These are phyloP conservation scores for Penicillium bialowiezense DNA, from an alignment of 495 filamentous ascomycete genomes.

Conservation along the genomic window DNA sequence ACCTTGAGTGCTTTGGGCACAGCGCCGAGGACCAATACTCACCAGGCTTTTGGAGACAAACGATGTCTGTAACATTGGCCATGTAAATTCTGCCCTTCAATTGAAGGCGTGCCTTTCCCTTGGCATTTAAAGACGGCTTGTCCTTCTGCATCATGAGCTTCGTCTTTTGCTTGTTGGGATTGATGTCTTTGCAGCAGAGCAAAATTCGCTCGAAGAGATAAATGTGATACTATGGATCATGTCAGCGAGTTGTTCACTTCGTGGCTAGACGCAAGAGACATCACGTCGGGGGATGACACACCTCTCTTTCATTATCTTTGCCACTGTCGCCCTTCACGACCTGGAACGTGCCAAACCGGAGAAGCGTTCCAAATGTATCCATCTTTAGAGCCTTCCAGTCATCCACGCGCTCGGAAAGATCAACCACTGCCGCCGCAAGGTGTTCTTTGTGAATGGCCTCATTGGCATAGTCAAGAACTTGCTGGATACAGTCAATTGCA, in stretches of 20 bases:
- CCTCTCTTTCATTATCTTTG: slow-evolving; percentile 81
- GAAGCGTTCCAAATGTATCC: slow-evolving; percentile 82
- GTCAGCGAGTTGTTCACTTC: slow-evolving; percentile 22
- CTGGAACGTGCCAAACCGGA: slow-evolving; percentile 89
- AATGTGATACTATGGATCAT: slow-evolving; percentile 76
- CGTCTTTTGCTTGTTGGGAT: slow-evolving; percentile 78
- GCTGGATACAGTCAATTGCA: slow-evolving; percentile 73
- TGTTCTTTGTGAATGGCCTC: slow-evolving; percentile 86
- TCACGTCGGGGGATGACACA: slow-evolving; percentile 38
- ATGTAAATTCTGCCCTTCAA: slow-evolving; percentile 98
- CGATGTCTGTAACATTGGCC: slow-evolving; percentile 95
- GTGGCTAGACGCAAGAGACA: background rate
- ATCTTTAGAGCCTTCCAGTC: slow-evolving; percentile 95
- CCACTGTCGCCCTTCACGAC: slow-evolving; percentile 81
- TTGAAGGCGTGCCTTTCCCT: slow-evolving; percentile 77
- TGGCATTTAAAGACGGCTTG: slow-evolving; percentile 68
- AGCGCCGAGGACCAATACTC: slow-evolving; percentile 16
- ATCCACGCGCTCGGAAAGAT: slow-evolving; percentile 81
- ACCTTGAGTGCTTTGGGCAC: background rate
- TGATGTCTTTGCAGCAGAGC: slow-evolving; percentile 94
- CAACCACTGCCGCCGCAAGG: slow-evolving; percentile 71
- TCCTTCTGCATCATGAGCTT: slow-evolving; percentile 62
- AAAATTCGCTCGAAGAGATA: slow-evolving; percentile 96
- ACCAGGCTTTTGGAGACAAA: slow-evolving; percentile 82
- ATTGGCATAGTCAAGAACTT: slow-evolving; percentile 78